Evolutionary conservation across 805 yeast genomes (phyloP).

Genomic region (Suhomyces xylopsoci): DNA sequence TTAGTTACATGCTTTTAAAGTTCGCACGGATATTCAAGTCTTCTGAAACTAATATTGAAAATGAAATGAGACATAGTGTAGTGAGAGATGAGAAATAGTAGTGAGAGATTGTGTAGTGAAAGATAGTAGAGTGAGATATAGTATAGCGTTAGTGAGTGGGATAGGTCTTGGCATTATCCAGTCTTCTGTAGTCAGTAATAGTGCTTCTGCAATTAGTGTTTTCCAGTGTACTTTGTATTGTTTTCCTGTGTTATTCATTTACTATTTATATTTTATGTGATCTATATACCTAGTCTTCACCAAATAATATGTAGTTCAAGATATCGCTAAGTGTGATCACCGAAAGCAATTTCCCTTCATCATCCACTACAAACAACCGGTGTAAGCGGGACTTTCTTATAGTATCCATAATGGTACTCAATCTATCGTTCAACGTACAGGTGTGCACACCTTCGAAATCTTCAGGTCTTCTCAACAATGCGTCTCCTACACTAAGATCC

Average conservation of each 20-base stretch:
- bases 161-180: no score
- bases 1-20: no score
- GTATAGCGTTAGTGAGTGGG: no score
- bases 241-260: background rate
- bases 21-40: no score
- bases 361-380: slow-evolving; percentile 88
- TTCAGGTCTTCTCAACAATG: slow-evolving; percentile 86
- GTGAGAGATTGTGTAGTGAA: no score
- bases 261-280: background rate
- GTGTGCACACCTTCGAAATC: slow-evolving; percentile 98
- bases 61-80: no score
- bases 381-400: slow-evolving; percentile 88
- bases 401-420: slow-evolving; percentile 88
- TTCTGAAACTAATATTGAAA: no score
- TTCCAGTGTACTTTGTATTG: no score
- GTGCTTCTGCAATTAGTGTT: no score
- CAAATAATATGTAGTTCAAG: slow-evolving; percentile 73
- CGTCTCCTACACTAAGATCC: slow-evolving; percentile 91
- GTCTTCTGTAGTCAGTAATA: no score
- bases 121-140: no score
- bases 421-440: slow-evolving; percentile 81
- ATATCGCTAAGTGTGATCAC: slow-evolving; percentile 92
- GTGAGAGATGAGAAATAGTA: no score
- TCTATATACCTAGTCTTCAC: slow-evolving; percentile 35
- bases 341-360: slow-evolving; percentile 70